A percentile compares a stretch with the other conserved stretches of the same genome.
Conservation (phyloP, 2,329 filamentous ascomycete species). For the Ascochyta fabae region DNA sequence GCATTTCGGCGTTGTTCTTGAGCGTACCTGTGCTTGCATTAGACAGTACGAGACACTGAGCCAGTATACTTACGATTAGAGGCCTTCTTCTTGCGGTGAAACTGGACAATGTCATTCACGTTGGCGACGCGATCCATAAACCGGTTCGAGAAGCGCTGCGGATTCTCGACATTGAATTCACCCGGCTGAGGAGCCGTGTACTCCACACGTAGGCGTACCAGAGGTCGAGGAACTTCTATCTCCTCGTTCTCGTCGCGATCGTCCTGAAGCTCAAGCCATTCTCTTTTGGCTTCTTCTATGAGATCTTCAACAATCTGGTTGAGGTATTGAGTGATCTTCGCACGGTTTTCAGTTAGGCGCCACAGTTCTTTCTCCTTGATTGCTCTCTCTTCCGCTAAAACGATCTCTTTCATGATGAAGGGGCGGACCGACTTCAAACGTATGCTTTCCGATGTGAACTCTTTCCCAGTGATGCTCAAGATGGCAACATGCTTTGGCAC, state of each 20-base stretch:
- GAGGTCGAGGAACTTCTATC: conserved; percentile 72
- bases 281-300: conserved; percentile 80
- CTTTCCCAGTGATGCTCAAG: conserved; percentile 79
- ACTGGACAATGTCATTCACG: conserved; percentile 90
- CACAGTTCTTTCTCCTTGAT: conserved; percentile 80
- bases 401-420: conserved; percentile 84
- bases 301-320: conserved; percentile 82
- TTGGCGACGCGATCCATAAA: conserved; percentile 94
- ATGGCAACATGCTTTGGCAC: conserved; percentile 91
- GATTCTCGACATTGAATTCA: conserved; percentile 89
- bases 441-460: conserved; percentile 81
- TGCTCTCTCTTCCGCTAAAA: conserved; percentile 74
- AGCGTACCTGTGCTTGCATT: conserved; percentile 47
- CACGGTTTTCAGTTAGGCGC: conserved; percentile 81
- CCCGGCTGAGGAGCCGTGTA: conserved; percentile 85
- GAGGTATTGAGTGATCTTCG: conserved; percentile 78
- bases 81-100: conserved; percentile 83
- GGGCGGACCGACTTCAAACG: conserved; percentile 88
- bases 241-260: conserved; percentile 60
- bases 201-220: conserved; percentile 90
- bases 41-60: background rate
- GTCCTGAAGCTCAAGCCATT: conserved; percentile 79
- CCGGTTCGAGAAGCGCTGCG: conserved; percentile 92
- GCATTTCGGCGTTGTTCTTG: conserved; percentile 62
- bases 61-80: conserved; percentile 37